phyloP scores from a whole-genome alignment of 2,329 filamentous ascomycete species.

The Cercospora canescens region DNA sequence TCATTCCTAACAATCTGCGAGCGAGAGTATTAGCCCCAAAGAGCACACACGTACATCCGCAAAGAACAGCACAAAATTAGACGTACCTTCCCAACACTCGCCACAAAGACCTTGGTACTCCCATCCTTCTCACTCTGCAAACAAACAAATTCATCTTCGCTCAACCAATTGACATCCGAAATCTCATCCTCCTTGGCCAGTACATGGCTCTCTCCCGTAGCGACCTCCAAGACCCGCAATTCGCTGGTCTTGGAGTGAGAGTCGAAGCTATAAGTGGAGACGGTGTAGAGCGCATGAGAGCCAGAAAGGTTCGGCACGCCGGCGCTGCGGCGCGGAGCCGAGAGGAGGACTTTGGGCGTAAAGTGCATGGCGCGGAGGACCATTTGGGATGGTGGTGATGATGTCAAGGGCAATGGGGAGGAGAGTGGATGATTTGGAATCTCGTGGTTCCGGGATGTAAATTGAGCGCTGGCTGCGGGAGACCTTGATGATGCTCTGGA shows the following conservation, averaged over 20 bases:
- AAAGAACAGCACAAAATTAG: neutral
- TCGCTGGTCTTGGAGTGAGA: slow-evolving; percentile 68
- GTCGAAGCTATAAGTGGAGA: slow-evolving; percentile 78
- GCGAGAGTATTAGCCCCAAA: neutral
- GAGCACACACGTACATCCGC: neutral
- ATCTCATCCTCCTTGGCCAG: slow-evolving; percentile 66
- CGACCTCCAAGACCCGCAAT: slow-evolving; percentile 69
- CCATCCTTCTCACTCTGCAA: slow-evolving; percentile 47
- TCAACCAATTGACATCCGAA: slow-evolving; percentile 75
- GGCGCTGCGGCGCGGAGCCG: slow-evolving; percentile 70
- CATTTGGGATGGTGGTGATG: slow-evolving; percentile 49
- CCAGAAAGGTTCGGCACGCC: slow-evolving; percentile 70
- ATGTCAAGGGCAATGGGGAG: neutral
- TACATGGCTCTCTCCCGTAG: slow-evolving; percentile 63
- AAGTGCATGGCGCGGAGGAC: slow-evolving; percentile 70
- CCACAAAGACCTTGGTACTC: slow-evolving; percentile 35
- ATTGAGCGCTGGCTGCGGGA: neutral
- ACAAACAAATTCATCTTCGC: slow-evolving; percentile 62
- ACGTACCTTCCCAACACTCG: slow-evolving; percentile 19
- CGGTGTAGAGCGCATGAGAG: slow-evolving; percentile 64
- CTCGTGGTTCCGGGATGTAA: neutral
- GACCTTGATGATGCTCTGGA: neutral
- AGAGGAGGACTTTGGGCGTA: slow-evolving; percentile 74
- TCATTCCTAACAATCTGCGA: slow-evolving; percentile 4
- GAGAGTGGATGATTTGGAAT: neutral